These are phyloP conservation scores for Saccharomyces hybrid DNA, from an alignment of 1,139 yeast species.

Conservation along the genomic window DNA sequence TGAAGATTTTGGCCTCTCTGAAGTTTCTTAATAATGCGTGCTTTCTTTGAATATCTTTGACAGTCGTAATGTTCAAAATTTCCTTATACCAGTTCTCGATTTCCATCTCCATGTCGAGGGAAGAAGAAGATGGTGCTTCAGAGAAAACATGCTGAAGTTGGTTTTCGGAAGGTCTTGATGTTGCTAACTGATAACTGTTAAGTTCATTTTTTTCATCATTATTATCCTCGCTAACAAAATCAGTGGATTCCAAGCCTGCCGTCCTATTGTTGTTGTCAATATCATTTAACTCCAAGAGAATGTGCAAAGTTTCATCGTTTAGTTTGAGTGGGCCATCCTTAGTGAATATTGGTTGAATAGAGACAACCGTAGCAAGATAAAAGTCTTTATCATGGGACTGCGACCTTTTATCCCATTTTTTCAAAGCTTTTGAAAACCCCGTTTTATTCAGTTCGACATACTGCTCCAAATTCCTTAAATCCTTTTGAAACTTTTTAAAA, in stretches of 20 bases:
- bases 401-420: conserved; percentile 96
- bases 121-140: not conserved
- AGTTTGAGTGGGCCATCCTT: conserved; percentile 78
- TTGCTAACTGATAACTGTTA: not conserved
- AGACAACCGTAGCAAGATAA: conserved; percentile 84
- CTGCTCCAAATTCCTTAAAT: conserved; percentile 79
- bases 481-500: conserved; percentile 82
- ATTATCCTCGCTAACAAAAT: conserved; percentile 42
- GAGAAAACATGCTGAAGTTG: not conserved
- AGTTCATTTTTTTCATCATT: not conserved
- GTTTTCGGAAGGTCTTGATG: not conserved
- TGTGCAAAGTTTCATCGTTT: conserved; percentile 51
- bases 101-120: conserved; percentile 23
- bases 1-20: conserved; percentile 18
- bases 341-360: conserved; percentile 96
- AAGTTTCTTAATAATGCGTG: conserved; percentile 18
- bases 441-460: conserved; percentile 91
- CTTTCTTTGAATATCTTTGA: conserved; percentile 27
- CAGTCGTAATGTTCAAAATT: conserved; percentile 25
- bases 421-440: conserved; percentile 89
- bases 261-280: conserved; percentile 65
- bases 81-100: conserved; percentile 32
- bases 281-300: conserved; percentile 81
- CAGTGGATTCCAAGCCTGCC: conserved; percentile 38
- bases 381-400: conserved; percentile 91